phyloP scores from a whole-genome alignment of 2,329 filamentous ascomycete genomes.

The Escovopsis weberi region DNA sequence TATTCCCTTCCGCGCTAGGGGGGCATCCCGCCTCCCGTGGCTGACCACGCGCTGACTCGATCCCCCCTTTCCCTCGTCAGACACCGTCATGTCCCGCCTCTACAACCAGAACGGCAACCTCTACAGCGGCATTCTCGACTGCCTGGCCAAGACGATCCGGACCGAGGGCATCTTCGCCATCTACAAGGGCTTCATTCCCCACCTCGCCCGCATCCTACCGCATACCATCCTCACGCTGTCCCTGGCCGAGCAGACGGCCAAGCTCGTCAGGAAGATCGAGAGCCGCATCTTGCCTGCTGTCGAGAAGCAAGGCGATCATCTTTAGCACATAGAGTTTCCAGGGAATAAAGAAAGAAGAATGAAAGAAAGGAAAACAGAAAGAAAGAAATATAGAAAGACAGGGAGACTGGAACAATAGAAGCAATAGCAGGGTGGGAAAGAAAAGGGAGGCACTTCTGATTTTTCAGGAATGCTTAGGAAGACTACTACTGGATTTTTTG shows the following conservation, averaged over 20 bases:
- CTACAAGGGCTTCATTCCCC: constrained; percentile 95
- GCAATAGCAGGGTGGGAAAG: no score
- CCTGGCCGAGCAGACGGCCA: constrained; percentile 93
- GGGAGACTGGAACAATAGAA: no score
- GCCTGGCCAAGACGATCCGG: constrained; percentile 74
- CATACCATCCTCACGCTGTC: constrained; percentile 91
- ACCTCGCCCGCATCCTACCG: constrained; percentile 83
- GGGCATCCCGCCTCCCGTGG: constrained; percentile 4
- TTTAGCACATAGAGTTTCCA: neutral
- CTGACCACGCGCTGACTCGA: neutral
- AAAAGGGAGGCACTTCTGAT: no score
- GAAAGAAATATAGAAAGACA: no score
- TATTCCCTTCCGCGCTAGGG: neutral
- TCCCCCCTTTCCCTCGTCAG: constrained; percentile 22
- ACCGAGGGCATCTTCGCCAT: constrained; percentile 86
- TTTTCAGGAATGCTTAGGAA: no score
- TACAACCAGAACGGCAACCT: constrained; percentile 98
- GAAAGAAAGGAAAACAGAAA: no score
- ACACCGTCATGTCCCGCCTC: constrained; percentile 96
- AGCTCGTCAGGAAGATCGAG: constrained; percentile 72
- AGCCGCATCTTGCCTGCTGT: constrained; percentile 32
- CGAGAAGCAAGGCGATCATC: constrained; percentile 11
- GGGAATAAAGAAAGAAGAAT: no score
- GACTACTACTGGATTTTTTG: neutral
- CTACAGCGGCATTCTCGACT: constrained; percentile 90